Conservation (phyloP, 768 basidiomycete species). For the Kwoniella europaea region DNA sequence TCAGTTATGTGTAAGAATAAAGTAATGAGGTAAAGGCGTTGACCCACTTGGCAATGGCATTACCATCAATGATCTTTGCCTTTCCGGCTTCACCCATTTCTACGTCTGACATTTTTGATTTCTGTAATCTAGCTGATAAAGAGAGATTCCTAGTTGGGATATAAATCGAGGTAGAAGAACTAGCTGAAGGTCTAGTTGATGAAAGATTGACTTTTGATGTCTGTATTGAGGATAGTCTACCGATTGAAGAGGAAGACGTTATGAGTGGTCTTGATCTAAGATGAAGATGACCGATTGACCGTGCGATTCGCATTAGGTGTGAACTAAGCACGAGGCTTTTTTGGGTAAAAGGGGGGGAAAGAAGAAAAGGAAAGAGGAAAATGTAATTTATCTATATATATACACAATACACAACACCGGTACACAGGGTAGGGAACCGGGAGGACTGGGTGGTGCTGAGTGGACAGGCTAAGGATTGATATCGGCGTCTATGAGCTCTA, state of each 20-base stretch:
- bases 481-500: neutral
- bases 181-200: neutral
- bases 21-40: neutral
- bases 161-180: neutral
- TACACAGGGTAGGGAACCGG: neutral
- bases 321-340: conserved; percentile 7
- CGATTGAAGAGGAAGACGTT: neutral
- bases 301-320: conserved; percentile 21
- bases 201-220: conserved; percentile 2
- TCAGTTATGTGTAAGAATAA: too few species aligned
- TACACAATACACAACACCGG: neutral
- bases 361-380: neutral
- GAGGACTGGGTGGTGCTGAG: neutral
- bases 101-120: conserved; percentile 27
- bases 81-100: conserved; percentile 27
- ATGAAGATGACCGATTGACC: conserved; percentile 21
- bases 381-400: neutral
- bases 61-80: conserved; percentile 79
- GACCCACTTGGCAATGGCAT: conserved; percentile 77
- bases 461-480: neutral
- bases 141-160: neutral
- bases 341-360: neutral
- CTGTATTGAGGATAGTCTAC: neutral
- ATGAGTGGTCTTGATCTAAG: conserved; percentile 18
- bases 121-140: conserved; percentile 13